These are phyloP conservation scores for Aspergillus fumigatiaffinis DNA, from an alignment of 2,329 filamentous ascomycete genomes.

Conservation along the genomic window DNA sequence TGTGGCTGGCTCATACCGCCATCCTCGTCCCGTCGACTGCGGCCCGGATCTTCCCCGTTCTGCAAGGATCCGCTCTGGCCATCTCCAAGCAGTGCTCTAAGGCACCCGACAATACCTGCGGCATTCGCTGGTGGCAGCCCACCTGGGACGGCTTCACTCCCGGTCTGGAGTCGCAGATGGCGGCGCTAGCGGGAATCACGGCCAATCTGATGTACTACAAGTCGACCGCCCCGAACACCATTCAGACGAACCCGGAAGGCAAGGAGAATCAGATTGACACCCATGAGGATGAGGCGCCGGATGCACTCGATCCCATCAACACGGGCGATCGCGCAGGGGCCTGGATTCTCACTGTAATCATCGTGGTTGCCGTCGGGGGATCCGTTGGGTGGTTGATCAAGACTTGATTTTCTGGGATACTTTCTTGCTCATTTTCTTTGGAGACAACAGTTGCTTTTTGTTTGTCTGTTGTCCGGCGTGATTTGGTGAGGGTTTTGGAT, in stretches of 20 bases:
- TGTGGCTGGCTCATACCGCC: conserved; percentile 58
- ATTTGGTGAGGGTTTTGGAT: background rate
- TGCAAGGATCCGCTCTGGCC: conserved; percentile 54
- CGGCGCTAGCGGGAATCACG: conserved; percentile 59
- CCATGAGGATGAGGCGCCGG: conserved; percentile 15
- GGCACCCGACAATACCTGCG: conserved; percentile 53
- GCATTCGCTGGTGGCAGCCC: conserved; percentile 55
- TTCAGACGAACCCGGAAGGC: conserved; percentile 47
- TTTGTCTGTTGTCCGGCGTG: background rate
- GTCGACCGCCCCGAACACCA: conserved; percentile 41
- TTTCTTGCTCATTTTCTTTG: background rate
- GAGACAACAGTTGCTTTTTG: background rate
- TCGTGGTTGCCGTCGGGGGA: conserved; percentile 8
- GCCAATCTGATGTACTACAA: conserved; percentile 50
- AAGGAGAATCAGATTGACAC: conserved; percentile 35
- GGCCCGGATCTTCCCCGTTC: conserved; percentile 51
- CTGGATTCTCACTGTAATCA: conserved; percentile 26
- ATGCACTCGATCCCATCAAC: conserved; percentile 4
- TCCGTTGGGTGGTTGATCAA: conserved; percentile 4
- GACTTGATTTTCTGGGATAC: background rate
- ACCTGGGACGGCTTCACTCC: conserved; percentile 48
- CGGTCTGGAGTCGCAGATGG: conserved; percentile 65
- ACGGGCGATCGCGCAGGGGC: conserved; percentile 30
- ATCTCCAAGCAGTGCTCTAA: conserved; percentile 60
- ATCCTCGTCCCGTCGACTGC: conserved; percentile 57